Percentiles rank a stretch among this genome's conserved stretches.
Conservation (phyloP, 208 protist genomes). For the Trichomonas tenax region DNA sequence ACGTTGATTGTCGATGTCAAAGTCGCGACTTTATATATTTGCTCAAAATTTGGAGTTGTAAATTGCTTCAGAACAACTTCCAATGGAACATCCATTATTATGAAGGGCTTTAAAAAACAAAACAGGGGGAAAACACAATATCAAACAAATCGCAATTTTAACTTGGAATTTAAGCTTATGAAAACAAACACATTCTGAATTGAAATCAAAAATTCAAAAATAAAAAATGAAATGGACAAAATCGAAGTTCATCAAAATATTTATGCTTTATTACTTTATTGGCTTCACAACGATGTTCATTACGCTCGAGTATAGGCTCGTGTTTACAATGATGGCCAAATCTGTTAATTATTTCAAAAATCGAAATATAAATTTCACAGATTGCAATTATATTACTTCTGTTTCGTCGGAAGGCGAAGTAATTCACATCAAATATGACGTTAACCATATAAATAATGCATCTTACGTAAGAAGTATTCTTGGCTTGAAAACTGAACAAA, state of each 20-base stretch:
- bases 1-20: no score
- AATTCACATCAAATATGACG: neutral
- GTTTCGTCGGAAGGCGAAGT: neutral
- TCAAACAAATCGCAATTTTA: no score
- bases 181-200: no score
- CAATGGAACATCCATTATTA: no score
- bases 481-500: neutral
- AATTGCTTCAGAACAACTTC: no score
- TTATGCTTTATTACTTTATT: neutral
- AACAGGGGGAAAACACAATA: no score
- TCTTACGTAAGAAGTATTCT: neutral
- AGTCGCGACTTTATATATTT: no score
- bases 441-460: neutral
- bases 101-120: no score
- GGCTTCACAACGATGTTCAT: neutral
- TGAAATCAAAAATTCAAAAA: no score
- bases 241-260: neutral
- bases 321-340: neutral
- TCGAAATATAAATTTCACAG: neutral
- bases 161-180: no score
- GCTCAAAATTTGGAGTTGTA: no score
- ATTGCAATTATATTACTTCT: neutral
- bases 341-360: neutral
- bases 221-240: neutral
- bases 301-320: neutral